These are phyloP conservation scores for Wickerhamomyces sp. DNA, from an alignment of 1,139 yeast genomes.

Conservation along the genomic window DNA sequence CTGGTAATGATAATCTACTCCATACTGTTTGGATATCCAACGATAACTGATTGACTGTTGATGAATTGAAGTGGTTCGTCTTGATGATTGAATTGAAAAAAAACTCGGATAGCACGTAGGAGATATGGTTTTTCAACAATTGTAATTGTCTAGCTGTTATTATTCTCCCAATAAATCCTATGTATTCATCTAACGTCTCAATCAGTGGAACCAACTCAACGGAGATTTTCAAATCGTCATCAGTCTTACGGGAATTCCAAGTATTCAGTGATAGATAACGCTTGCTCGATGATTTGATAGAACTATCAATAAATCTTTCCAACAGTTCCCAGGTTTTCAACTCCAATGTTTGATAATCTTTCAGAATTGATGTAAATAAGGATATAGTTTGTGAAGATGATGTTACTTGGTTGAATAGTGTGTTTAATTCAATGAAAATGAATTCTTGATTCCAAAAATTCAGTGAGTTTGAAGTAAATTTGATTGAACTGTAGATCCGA, in stretches of 20 bases:
- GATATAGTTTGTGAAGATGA: slow-evolving; percentile 26
- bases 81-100: slow-evolving; percentile 57
- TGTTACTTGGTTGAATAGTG: slow-evolving; percentile 33
- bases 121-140: slow-evolving; percentile 34
- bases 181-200: slow-evolving; percentile 6
- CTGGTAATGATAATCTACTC: slow-evolving; percentile 31
- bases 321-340: slow-evolving; percentile 36
- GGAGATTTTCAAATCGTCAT: slow-evolving; percentile 26
- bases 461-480: slow-evolving; percentile 46
- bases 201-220: slow-evolving; percentile 14
- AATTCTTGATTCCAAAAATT: slow-evolving; percentile 62
- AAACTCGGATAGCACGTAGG: slow-evolving; percentile 43
- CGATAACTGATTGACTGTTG: slow-evolving; percentile 54
- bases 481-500: slow-evolving; percentile 56
- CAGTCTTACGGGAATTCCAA: slow-evolving; percentile 21
- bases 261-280: slow-evolving; percentile 40
- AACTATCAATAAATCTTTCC: slow-evolving; percentile 43
- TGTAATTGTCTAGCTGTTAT: slow-evolving; percentile 34
- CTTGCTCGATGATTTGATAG: slow-evolving; percentile 45
- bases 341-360: slow-evolving; percentile 41
- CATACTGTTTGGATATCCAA: slow-evolving; percentile 49
- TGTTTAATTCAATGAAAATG: slow-evolving; percentile 61
- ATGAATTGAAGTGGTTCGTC: slow-evolving; percentile 52
- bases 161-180: slow-evolving; percentile 30
- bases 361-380: slow-evolving; percentile 50